A percentile compares a stretch with the other conserved stretches of the same genome.
phyloP scores from a whole-genome alignment of 345 rosid genomes.

The Salix exigua region DNA sequence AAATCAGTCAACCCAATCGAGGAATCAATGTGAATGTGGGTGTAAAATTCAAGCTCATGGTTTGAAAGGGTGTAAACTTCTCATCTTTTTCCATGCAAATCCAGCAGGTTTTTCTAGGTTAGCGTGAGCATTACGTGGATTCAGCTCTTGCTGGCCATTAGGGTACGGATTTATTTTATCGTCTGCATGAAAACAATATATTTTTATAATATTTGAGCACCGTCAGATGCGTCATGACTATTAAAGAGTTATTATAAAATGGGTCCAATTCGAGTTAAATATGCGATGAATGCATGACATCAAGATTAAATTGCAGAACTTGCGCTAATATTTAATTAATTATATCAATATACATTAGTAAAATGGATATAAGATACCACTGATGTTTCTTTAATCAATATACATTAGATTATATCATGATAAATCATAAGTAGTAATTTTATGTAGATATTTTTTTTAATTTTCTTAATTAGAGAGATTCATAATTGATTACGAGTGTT shows the following conservation, averaged over 20 bases:
- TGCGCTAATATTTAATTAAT: no score
- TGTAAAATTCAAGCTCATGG: slow-evolving; percentile 15
- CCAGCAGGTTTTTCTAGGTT: slow-evolving; percentile 16
- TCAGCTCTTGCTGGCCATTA: background rate
- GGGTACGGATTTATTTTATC: background rate
- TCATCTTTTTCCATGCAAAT: slow-evolving; percentile 2
- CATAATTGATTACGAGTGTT: no score
- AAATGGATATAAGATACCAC: no score
- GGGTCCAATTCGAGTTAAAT: background rate
- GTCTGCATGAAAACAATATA: background rate
- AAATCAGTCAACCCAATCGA: slow-evolving; percentile 2
- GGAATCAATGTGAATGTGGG: slow-evolving; percentile 20
- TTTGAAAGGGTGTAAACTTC: slow-evolving; percentile 23
- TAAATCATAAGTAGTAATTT: no score
- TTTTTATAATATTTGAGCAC: background rate
- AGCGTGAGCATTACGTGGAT: slow-evolving; percentile 15
- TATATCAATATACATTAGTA: no score
- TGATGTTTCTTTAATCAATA: no score
- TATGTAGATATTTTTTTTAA: no score
- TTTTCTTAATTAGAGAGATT: no score
- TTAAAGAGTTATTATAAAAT: background rate
- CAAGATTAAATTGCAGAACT: no score
- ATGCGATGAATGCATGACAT: no score
- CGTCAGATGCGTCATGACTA: background rate
- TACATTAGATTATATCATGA: no score